These are phyloP conservation scores for Microdochium bolleyi DNA, from an alignment of 2,329 filamentous ascomycete species.

Conservation along the genomic window DNA sequence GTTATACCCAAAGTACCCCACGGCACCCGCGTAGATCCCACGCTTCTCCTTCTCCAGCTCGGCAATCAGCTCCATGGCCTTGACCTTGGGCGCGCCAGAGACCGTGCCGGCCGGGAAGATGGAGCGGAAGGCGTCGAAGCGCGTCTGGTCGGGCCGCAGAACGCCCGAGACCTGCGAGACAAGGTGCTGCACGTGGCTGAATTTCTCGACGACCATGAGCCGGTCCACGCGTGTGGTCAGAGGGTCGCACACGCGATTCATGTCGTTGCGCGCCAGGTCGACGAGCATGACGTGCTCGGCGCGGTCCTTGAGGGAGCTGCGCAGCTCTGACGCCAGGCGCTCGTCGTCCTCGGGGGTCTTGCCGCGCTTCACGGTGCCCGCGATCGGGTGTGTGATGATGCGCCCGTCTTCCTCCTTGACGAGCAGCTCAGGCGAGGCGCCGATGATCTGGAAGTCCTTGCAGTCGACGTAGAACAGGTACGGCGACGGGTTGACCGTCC, in stretches of 20 bases:
- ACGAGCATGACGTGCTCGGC: slow-evolving; percentile 98
- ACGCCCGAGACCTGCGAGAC: slow-evolving; percentile 92
- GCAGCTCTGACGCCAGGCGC: slow-evolving; percentile 66
- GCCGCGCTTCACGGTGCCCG: slow-evolving; percentile 87
- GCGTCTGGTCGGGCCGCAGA: slow-evolving; percentile 72
- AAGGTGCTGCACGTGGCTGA: slow-evolving; percentile 95
- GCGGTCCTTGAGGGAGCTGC: slow-evolving; percentile 78
- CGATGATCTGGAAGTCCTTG: slow-evolving; percentile 86
- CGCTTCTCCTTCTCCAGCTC: slow-evolving; percentile 92
- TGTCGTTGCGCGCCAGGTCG: slow-evolving; percentile 89
- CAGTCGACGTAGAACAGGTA: slow-evolving; percentile 97
- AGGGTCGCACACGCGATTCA: slow-evolving; percentile 92
- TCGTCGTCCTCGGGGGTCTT: slow-evolving; percentile 75
- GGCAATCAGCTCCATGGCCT: slow-evolving; percentile 94
- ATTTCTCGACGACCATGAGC: slow-evolving; percentile 88
- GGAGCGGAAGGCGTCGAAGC: slow-evolving; percentile 91
- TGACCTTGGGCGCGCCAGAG: slow-evolving; percentile 89
- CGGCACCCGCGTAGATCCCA: slow-evolving; percentile 90
- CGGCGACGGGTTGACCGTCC: slow-evolving; percentile 94
- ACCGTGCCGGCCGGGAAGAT: slow-evolving; percentile 98
- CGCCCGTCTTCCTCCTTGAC: slow-evolving; percentile 83
- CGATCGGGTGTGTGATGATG: slow-evolving; percentile 94
- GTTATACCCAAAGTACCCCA: slow-evolving; percentile 92
- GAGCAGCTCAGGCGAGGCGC: slow-evolving; percentile 88
- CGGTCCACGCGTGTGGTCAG: slow-evolving; percentile 83